Conservation (phyloP, 2,329 filamentous ascomycete genomes). For the Trichophyton verrucosum region DNA sequence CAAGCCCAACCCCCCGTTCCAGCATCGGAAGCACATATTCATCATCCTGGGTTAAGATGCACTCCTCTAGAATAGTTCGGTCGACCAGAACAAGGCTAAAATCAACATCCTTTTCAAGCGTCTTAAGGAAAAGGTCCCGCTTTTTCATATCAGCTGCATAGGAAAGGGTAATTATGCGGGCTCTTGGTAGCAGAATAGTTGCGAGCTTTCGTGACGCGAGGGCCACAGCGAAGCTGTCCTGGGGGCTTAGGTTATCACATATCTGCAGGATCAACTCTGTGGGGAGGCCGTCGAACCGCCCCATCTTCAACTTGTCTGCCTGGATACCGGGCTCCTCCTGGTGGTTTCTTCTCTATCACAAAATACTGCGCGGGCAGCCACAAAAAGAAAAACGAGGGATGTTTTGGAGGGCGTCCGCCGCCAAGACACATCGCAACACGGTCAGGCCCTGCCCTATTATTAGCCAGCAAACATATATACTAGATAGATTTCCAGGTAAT, state of each 20-base stretch:
- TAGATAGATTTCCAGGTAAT: too few species aligned
- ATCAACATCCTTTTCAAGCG: neutral
- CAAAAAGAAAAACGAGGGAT: neutral
- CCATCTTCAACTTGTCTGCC: neutral
- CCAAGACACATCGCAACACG: too few species aligned
- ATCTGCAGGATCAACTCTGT: neutral
- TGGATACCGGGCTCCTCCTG: neutral
- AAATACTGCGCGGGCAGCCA: neutral
- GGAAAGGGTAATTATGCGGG: neutral
- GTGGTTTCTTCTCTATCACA: neutral
- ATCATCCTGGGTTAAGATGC: neutral
- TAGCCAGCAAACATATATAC: too few species aligned
- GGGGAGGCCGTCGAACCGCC: neutral
- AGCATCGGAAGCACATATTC: neutral
- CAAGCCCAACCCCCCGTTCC: neutral
- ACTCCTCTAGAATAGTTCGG: neutral
- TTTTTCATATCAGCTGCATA: neutral
- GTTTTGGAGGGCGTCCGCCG: too few species aligned
- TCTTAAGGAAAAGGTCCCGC: neutral
- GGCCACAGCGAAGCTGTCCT: neutral
- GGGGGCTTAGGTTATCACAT: neutral
- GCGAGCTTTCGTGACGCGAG: neutral
- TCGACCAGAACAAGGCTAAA: neutral
- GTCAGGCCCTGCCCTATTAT: too few species aligned
- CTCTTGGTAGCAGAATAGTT: neutral